Evolutionary conservation across 306 rosid species (phyloP), one percentile per base, ranked within the genome.

Genomic region (Medicago truncatula): DNA sequence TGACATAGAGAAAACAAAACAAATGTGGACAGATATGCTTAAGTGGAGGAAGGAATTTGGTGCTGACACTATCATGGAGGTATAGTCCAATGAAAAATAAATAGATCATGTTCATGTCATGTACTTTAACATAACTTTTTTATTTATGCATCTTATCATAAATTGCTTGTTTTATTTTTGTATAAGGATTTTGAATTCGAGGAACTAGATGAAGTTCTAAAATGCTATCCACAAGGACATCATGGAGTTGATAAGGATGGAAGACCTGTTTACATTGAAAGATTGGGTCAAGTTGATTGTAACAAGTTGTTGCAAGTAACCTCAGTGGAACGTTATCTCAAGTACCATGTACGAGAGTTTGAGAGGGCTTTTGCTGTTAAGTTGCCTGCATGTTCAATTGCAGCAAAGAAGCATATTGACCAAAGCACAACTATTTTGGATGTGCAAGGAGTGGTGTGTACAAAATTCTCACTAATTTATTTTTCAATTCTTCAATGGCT

Each of bases 1-100:
- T 54, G 99, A 96, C 74, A 53, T 92, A 58, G 98, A 96, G 75
- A 96, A 96, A 79, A 60, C 98, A 73, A 96, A 96, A 86, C 96
- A 96, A 80, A 96, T 96, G 99, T 96, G 99, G 99, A n/a, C 85
- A 73, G 99, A 96, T 61, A 96, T 90, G 99, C 93, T 96, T 12
- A 87, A 86, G 17, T 96, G 98, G 99, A 92, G 98, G 87, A 85
- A 74, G 79, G 96, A 96, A 72, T 92, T 90, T 76, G 97, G 91
- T 28, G 88, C 96, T 31, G 99, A 92, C 87, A 96, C 92, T n/a
- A 81, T 95, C 64, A 78, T 87, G 96, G 97, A 92, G 99, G 98
- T 94, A 86, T 91, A 85, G 20, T 70, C 43, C 11, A 36, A 15
- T 62, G 25, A 12, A 39, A 40, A 28, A 67, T 4, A 53, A 50